Conservation (phyloP, 768 basidiomycete species). For the Cystofilobasidium macerans region DNA sequence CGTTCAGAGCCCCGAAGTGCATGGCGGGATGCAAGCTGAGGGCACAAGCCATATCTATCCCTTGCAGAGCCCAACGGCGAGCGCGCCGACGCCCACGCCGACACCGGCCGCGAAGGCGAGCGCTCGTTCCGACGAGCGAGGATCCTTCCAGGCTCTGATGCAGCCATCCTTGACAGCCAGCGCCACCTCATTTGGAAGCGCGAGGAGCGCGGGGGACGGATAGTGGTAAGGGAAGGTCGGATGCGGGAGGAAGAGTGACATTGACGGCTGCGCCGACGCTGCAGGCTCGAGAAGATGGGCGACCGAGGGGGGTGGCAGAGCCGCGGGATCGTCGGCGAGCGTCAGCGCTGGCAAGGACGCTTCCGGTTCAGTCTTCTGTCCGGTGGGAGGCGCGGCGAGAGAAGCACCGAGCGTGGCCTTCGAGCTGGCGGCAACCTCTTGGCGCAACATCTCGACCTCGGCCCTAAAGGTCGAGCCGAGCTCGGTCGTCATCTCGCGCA, state of each 20-base stretch:
- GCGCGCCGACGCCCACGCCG: not conserved
- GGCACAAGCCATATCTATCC: not conserved
- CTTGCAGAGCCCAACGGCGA: not conserved
- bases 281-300: not conserved
- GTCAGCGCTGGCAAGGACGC: not conserved
- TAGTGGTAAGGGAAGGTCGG: not conserved
- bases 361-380: not conserved
- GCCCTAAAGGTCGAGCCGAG: slow-evolving; percentile 40
- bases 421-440: slow-evolving; percentile 11
- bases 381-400: not conserved
- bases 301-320: not conserved
- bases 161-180: not conserved
- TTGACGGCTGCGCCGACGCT: not conserved
- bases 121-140: not conserved
- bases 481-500: slow-evolving; percentile 48
- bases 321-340: not conserved
- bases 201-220: not conserved
- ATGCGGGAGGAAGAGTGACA: not conserved
- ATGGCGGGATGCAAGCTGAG: no score
- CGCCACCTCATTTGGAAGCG: not conserved
- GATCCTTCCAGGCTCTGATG: not conserved
- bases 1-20: no score
- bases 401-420: no score
- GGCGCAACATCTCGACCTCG: slow-evolving; percentile 25
- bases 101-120: not conserved